These are phyloP conservation scores for Schwanniomyces polymorphus DNA, from an alignment of 805 yeast genomes.

Conservation along the genomic window DNA sequence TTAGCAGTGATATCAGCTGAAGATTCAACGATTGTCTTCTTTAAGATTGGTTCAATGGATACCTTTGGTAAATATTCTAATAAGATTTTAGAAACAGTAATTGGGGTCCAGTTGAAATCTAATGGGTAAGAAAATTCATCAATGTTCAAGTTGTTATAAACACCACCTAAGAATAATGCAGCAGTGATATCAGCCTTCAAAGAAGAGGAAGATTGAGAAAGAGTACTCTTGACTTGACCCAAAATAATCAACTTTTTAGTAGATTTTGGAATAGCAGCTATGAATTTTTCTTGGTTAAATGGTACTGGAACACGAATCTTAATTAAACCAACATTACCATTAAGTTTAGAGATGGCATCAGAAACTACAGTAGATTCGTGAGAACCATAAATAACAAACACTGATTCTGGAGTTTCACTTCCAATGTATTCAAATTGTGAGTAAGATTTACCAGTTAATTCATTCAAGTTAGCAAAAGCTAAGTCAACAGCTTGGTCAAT, in stretches of 20 bases:
- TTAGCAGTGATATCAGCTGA: slow-evolving; percentile 26
- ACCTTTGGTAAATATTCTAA: slow-evolving; percentile 37
- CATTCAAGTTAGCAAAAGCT: slow-evolving; percentile 53
- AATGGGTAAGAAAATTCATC: slow-evolving; percentile 55
- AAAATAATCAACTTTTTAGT: slow-evolving; percentile 65
- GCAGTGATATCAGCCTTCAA: slow-evolving; percentile 75
- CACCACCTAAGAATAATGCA: slow-evolving; percentile 56
- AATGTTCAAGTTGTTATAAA: slow-evolving; percentile 37
- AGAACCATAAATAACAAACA: slow-evolving; percentile 83
- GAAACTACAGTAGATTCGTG: slow-evolving; percentile 58
- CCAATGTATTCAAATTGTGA: slow-evolving; percentile 74
- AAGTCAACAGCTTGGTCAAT: slow-evolving; percentile 39
- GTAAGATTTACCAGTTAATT: slow-evolving; percentile 52
- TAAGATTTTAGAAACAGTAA: slow-evolving; percentile 51
- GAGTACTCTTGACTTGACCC: slow-evolving; percentile 42
- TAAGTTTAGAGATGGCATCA: slow-evolving; percentile 37
- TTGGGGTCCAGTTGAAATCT: slow-evolving; percentile 55
- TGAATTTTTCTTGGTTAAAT: slow-evolving; percentile 64
- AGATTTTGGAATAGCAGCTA: slow-evolving; percentile 55
- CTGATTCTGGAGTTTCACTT: slow-evolving; percentile 57
- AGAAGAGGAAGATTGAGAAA: slow-evolving; percentile 31
- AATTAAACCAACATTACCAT: slow-evolving; percentile 59
- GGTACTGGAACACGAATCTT: slow-evolving; percentile 80
- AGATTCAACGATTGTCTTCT: neutral
- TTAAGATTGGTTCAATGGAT: slow-evolving; percentile 27